Conservation (phyloP, 2,329 filamentous ascomycete species). For the Aspergillus persii region DNA sequence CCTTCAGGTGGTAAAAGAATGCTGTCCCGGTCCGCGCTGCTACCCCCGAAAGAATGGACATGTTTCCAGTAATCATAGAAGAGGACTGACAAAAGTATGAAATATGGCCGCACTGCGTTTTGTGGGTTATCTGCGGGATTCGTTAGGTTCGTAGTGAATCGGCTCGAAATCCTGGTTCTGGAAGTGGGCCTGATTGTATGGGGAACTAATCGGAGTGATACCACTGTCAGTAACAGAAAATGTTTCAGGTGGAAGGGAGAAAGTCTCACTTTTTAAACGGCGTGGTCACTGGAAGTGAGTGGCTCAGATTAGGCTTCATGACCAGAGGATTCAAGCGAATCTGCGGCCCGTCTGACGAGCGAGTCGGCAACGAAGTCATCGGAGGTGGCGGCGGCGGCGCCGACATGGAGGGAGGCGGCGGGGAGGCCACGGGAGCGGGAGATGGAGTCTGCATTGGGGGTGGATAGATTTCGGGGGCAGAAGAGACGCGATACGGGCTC, state of each 20-base stretch:
- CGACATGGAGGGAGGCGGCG: conserved; percentile 25
- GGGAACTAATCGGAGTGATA: conserved; percentile 32
- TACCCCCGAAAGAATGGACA: background rate
- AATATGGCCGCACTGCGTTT: background rate
- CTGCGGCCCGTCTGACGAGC: conserved; percentile 38
- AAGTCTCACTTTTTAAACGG: conserved; percentile 42
- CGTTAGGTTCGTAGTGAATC: conserved; percentile 44
- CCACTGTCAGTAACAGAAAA: background rate
- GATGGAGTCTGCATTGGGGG: conserved; percentile 28
- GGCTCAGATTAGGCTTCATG: conserved; percentile 41
- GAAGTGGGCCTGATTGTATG: conserved; percentile 48
- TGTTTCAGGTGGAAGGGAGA: background rate
- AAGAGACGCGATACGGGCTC: conserved; percentile 30
- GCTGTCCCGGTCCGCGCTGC: background rate
- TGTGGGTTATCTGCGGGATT: conserved; percentile 29
- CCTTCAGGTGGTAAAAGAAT: background rate
- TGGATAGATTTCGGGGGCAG: conserved; percentile 36
- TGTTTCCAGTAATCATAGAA: background rate
- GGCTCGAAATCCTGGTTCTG: conserved; percentile 47
- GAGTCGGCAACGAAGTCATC: conserved; percentile 33
- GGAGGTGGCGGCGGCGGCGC: conserved; percentile 26
- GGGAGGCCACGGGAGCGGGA: conserved; percentile 28
- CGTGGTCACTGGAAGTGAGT: conserved; percentile 39
- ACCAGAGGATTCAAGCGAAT: conserved; percentile 44
- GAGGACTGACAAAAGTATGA: background rate